A percentile compares a stretch with the other conserved stretches of the same genome.
Conservation (phyloP, 192 early-diverging fungal species). For the Umbelopsis sp. region DNA sequence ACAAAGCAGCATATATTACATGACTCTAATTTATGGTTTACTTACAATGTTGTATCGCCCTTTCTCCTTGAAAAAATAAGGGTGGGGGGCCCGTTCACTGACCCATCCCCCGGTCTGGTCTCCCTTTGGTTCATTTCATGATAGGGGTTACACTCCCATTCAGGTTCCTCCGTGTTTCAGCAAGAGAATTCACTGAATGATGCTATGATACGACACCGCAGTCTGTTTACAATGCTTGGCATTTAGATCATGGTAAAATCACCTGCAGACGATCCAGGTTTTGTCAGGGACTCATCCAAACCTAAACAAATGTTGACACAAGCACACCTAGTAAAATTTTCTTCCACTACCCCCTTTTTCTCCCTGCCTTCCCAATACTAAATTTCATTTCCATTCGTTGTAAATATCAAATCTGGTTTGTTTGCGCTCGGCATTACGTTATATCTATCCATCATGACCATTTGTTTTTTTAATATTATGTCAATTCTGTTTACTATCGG, state of each 20-base stretch:
- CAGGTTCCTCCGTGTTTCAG: conserved; percentile 10
- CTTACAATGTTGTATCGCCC: not conserved
- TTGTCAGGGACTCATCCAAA: too few relatives aligned
- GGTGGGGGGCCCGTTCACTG: not conserved
- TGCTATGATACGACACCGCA: conserved; percentile 2
- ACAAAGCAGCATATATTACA: not conserved
- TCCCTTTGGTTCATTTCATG: conserved; percentile 11
- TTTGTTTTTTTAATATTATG: not conserved
- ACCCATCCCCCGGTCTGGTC: not conserved
- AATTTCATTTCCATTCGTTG: not conserved
- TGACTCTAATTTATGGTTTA: not conserved
- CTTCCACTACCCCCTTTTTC: too few relatives aligned
- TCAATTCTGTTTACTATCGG: too few relatives aligned
- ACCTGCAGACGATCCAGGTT: too few relatives aligned
- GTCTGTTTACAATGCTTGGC: not conserved
- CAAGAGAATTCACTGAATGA: not conserved
- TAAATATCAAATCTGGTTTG: not conserved
- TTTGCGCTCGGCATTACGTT: conserved; percentile 8
- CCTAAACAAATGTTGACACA: not conserved
- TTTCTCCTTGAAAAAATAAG: conserved; percentile 6
- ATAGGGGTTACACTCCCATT: not conserved
- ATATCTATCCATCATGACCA: not conserved
- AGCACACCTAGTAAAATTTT: not conserved
- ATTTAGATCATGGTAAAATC: not conserved
- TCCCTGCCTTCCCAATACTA: not conserved